phyloP scores from a whole-genome alignment of 164 flowering plant genomes.

The Nelumbo lutea region DNA sequence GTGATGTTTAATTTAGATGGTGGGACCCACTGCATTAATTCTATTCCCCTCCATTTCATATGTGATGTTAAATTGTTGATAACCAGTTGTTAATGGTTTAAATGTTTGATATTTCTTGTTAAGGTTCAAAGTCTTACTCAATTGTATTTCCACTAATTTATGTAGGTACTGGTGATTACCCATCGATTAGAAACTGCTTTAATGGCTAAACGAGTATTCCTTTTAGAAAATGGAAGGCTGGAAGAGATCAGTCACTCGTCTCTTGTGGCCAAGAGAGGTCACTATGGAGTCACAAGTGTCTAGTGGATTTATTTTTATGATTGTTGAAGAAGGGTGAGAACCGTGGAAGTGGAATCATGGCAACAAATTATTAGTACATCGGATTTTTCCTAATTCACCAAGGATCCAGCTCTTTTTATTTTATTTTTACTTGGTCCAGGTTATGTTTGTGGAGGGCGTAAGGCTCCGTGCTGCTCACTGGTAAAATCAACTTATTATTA shows the following conservation, averaged over 20 bases:
- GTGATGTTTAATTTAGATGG: too few species aligned
- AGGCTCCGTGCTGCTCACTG: too few species aligned
- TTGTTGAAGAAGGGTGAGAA: background rate
- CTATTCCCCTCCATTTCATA: background rate
- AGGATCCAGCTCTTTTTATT: background rate
- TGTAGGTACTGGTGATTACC: slow-evolving; percentile 75
- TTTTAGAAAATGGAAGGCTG: slow-evolving; percentile 58
- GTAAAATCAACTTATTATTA: too few species aligned
- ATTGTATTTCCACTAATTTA: background rate
- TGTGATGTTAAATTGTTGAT: background rate
- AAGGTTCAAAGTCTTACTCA: background rate
- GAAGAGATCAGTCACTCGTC: slow-evolving; percentile 45
- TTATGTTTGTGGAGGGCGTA: too few species aligned
- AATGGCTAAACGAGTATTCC: slow-evolving; percentile 69
- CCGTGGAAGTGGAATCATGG: background rate
- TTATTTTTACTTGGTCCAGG: too few species aligned
- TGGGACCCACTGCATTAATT: too few species aligned
- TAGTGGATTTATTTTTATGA: slow-evolving; percentile 32
- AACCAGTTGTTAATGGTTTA: background rate
- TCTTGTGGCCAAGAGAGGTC: slow-evolving; percentile 21
- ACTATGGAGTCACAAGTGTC: slow-evolving; percentile 22
- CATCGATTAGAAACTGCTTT: slow-evolving; percentile 75
- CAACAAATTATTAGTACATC: background rate
- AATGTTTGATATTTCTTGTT: background rate
- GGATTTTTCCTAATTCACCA: background rate